A percentile compares a stretch with the other conserved stretches of the same genome.
phyloP scores from a whole-genome alignment of 2,329 filamentous ascomycete genomes.

The Paecilomyces fulvus region DNA sequence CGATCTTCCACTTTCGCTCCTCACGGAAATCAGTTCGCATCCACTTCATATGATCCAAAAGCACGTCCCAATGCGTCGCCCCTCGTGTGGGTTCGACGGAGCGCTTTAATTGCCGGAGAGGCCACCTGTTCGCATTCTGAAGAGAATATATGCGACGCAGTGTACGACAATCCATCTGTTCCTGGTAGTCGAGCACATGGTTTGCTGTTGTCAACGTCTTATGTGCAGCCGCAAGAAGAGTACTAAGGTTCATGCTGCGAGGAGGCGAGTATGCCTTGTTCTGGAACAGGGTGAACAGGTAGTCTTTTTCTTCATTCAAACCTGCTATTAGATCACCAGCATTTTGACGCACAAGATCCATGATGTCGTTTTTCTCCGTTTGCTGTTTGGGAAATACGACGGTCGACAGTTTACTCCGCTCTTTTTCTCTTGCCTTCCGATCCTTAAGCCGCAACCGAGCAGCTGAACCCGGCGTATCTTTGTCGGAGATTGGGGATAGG shows the following conservation, averaged over 20 bases:
- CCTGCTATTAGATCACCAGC: conserved; percentile 39
- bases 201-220: conserved; percentile 86
- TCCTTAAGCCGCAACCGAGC: conserved; percentile 38
- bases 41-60: conserved; percentile 92
- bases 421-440: conserved; percentile 50
- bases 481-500: conserved; percentile 9
- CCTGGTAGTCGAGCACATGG: conserved; percentile 71
- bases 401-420: conserved; percentile 57
- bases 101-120: conserved; percentile 77
- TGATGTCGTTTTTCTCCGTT: conserved; percentile 38
- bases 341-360: conserved; percentile 34
- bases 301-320: conserved; percentile 45
- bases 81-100: conserved; percentile 71
- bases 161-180: conserved; percentile 80
- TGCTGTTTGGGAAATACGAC: conserved; percentile 69
- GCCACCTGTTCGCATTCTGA: conserved; percentile 89
- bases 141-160: conserved; percentile 80
- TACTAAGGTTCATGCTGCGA: conserved; percentile 48
- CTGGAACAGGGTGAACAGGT: conserved; percentile 56
- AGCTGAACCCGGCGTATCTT: conserved; percentile 22
- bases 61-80: conserved; percentile 72
- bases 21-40: conserved; percentile 95
- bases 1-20: conserved; percentile 88
- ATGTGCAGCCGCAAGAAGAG: conserved; percentile 70
- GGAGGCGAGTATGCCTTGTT: conserved; percentile 50